Evolutionary conservation across 2,329 filamentous ascomycete species (phyloP).

Genomic region (Neonectria hederae): DNA sequence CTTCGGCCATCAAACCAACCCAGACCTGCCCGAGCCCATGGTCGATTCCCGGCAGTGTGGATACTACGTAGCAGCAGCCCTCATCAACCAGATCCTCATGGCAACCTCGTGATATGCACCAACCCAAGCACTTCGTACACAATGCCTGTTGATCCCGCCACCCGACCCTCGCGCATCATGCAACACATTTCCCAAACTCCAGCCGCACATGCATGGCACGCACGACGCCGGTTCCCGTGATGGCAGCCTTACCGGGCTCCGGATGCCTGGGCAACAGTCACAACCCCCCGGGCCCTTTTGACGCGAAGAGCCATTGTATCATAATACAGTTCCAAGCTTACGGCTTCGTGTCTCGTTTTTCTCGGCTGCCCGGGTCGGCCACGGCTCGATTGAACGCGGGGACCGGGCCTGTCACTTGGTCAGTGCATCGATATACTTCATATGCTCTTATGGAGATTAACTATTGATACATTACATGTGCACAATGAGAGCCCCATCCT

Average conservation of each 20-base stretch:
- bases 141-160: not conserved
- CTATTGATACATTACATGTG: not conserved
- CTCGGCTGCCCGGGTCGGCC: not conserved
- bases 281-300: constrained; percentile 7
- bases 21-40: not conserved
- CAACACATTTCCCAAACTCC: not conserved
- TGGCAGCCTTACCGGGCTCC: constrained; percentile 5
- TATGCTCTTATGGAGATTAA: not conserved
- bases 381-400: not conserved
- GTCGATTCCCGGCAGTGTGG: constrained; percentile 1
- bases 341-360: not conserved
- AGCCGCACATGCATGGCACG: not conserved
- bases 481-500: not conserved
- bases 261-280: constrained; percentile 10
- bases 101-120: not conserved
- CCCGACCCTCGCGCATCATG: not conserved
- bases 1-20: constrained; percentile 4
- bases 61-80: constrained; percentile 1
- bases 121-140: not conserved
- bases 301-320: not conserved
- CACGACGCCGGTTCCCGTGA: constrained; percentile 7
- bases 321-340: constrained; percentile 5
- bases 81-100: not conserved
- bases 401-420: constrained; percentile 2
- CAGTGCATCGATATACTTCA: constrained; percentile 10